These are phyloP conservation scores for Claviceps digitariae DNA, from an alignment of 2,329 filamentous ascomycete genomes.

Conservation along the genomic window DNA sequence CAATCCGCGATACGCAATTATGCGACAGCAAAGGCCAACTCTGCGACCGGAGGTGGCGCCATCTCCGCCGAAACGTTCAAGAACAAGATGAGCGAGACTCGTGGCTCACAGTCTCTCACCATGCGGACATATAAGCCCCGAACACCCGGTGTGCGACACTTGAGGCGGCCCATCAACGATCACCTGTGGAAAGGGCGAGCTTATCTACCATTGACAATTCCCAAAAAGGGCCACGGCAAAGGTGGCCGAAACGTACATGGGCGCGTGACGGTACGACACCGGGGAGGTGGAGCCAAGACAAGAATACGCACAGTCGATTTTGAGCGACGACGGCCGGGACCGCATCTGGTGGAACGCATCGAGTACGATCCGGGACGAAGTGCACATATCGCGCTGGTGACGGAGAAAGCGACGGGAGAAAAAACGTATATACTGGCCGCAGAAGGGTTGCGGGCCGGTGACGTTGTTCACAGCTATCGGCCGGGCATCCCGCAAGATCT, in stretches of 20 bases:
- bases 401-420: conserved; percentile 55
- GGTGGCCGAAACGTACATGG: conserved; percentile 87
- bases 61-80: conserved; percentile 11
- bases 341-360: conserved; percentile 82
- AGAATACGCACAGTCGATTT: conserved; percentile 91
- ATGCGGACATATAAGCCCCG: conserved; percentile 85
- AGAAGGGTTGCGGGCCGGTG: conserved; percentile 84
- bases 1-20: conserved; percentile 17
- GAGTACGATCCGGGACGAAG: conserved; percentile 92
- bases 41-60: conserved; percentile 7
- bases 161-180: conserved; percentile 86
- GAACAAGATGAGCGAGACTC: conserved; percentile 9
- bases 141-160: conserved; percentile 83
- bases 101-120: conserved; percentile 24
- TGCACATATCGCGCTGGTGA: conserved; percentile 82
- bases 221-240: conserved; percentile 85
- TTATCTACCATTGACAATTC: conserved; percentile 67
- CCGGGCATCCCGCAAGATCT: conserved; percentile 78
- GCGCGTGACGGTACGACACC: conserved; percentile 75
- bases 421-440: conserved; percentile 92
- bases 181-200: conserved; percentile 93
- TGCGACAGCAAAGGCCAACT: conserved; percentile 15
- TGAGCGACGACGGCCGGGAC: conserved; percentile 60
- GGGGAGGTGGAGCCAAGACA: conserved; percentile 82
- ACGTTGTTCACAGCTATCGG: conserved; percentile 84